A percentile compares a stretch with the other conserved stretches of the same genome.
Conservation (phyloP, 2,329 filamentous ascomycete species). For the Diatrype stigma region DNA sequence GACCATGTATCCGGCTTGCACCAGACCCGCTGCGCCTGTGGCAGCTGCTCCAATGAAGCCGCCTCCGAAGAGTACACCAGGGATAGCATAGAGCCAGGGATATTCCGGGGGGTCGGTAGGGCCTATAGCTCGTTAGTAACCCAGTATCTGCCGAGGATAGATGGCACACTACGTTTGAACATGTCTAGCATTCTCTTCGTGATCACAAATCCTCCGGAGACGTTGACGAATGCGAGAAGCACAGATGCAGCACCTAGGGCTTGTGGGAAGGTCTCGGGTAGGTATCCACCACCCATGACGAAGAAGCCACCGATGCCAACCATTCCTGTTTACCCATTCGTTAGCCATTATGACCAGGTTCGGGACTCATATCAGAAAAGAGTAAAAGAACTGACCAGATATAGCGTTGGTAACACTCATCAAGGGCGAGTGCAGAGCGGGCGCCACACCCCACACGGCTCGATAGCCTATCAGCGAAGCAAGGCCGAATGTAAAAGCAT, state of each 20-base stretch:
- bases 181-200: slow-evolving; percentile 93
- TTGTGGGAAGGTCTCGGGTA: slow-evolving; percentile 76
- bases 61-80: slow-evolving; percentile 71
- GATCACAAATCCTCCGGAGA: slow-evolving; percentile 84
- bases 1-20: slow-evolving; percentile 82
- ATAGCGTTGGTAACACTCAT: slow-evolving; percentile 96
- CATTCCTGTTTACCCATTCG: slow-evolving; percentile 52
- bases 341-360: neutral
- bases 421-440: slow-evolving; percentile 79
- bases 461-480: slow-evolving; percentile 84
- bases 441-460: slow-evolving; percentile 81
- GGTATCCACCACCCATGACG: slow-evolving; percentile 76
- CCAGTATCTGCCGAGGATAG: neutral
- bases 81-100: slow-evolving; percentile 79
- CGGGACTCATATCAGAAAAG: neutral
- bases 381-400: slow-evolving; percentile 48
- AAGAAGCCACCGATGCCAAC: slow-evolving; percentile 86
- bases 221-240: slow-evolving; percentile 80
- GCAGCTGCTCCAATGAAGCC: slow-evolving; percentile 76
- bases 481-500: slow-evolving; percentile 79
- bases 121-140: slow-evolving; percentile 37
- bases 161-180: slow-evolving; percentile 61
- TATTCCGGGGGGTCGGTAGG: slow-evolving; percentile 86
- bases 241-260: slow-evolving; percentile 75
- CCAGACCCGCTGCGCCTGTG: slow-evolving; percentile 77